Conservation (phyloP, 2,329 filamentous ascomycete genomes). For the Aspergillus ochraceoroseus region DNA sequence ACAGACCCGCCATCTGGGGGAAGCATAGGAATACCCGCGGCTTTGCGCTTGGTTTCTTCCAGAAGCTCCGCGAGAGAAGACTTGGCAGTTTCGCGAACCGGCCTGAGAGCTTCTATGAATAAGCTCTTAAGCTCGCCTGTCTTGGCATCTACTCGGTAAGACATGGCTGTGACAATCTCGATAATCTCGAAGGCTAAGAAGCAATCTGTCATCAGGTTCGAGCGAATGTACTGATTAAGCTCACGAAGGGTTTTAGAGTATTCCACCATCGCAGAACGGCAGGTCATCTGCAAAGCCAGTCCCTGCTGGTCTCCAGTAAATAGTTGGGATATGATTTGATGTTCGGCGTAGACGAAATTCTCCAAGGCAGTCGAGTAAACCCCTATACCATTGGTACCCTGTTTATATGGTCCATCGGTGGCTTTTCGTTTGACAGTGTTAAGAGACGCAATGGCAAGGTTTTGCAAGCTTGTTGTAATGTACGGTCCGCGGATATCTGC, state of each 20-base stretch:
- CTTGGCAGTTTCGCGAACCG: conserved; percentile 87
- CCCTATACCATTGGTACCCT: conserved; percentile 85
- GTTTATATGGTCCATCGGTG: conserved; percentile 75
- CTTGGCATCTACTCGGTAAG: conserved; percentile 70
- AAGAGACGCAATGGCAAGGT: conserved; percentile 79
- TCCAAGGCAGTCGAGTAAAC: conserved; percentile 86
- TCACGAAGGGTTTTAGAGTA: conserved; percentile 82
- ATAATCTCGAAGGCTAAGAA: conserved; percentile 94
- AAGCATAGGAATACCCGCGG: conserved; percentile 60
- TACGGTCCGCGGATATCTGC: conserved; percentile 82
- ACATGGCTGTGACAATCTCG: conserved; percentile 77
- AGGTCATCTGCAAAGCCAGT: conserved; percentile 70
- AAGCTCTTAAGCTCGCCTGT: conserved; percentile 81
- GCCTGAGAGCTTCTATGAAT: conserved; percentile 79
- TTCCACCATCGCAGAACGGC: conserved; percentile 70
- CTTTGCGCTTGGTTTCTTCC: conserved; percentile 71
- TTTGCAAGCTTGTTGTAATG: conserved; percentile 73
- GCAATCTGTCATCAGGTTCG: conserved; percentile 82
- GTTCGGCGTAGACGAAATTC: conserved; percentile 79
- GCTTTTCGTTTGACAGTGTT: conserved; percentile 72
- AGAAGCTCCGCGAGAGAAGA: conserved; percentile 75
- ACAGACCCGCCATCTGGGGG: conserved; percentile 74
- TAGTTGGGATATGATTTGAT: conserved; percentile 82
- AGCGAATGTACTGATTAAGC: conserved; percentile 82
- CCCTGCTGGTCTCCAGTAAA: conserved; percentile 84